Evolutionary conservation across 345 rosid genomes (phyloP), one percentile per base, ranked within the genome.

Genomic region (Lepidium aucheri): DNA sequence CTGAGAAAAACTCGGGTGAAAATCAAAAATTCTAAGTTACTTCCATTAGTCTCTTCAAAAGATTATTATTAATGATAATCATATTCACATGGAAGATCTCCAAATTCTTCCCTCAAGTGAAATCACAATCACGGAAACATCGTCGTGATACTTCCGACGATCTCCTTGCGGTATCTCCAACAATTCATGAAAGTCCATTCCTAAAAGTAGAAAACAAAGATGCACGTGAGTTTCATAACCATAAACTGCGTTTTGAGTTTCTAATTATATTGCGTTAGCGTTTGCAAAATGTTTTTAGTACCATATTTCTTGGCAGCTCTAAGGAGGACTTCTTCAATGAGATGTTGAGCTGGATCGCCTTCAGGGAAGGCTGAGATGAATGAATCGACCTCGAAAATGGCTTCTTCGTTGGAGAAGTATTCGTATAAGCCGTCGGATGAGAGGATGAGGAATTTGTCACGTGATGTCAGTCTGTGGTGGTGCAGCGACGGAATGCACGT

Each of bases 341-440:
- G 83, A 74, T 93, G 99, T 38, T 90, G 95, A 0, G 99, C 99
- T 3, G 99, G 99, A 76, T 93, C 99, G 20, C 97, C 96, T 66
- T 86, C 96, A 0, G 99, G 97, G 46, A 82, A 87, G 34, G 87
- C 79, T 36, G 87, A 60, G 13, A 87, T 82, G 86, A 93, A 93
- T 36, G 81, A 82, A 47, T 86, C 92, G 30, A 90, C 90, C 69
- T 85, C 90, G n/a, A 81, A 71, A 10, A 86, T 78, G 66, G 87
- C 98, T 81, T 93, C 92, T 79, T 88, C 80, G 39, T 88, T 93
- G 7, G 96, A 86, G 71, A 93, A 81, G 79, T 90, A 88, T 39
- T 93, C 90, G 63, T 85, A 90, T n/a, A 93, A 85, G 34, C 99
- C 99, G 60, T 93, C 99, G 0, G 99, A 93, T 9, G 90, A 90